A percentile compares a stretch with the other conserved stretches of the same genome.
Evolutionary conservation across 495 filamentous ascomycete species (phyloP).

Genomic region (Margaritispora aquatica): DNA sequence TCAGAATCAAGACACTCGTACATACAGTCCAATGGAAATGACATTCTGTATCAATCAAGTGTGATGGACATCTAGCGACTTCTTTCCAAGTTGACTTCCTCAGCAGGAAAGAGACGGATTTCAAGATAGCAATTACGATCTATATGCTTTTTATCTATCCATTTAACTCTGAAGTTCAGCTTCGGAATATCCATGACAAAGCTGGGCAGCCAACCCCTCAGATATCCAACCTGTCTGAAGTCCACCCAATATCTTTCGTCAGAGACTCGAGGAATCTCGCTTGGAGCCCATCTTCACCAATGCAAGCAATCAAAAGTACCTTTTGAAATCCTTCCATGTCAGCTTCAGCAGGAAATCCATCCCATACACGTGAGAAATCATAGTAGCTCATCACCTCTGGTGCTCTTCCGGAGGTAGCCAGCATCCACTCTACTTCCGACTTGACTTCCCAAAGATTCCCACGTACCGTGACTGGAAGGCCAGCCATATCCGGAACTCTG

Average conservation of each 20-base stretch:
- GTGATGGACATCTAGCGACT: too few relatives aligned
- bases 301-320: neutral
- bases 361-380: neutral
- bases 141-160: too few relatives aligned
- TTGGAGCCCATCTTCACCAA: neutral
- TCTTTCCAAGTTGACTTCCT: too few relatives aligned
- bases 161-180: too few relatives aligned
- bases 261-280: neutral
- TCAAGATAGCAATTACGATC: too few relatives aligned
- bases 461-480: conserved; percentile 5
- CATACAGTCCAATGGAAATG: too few relatives aligned
- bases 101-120: too few relatives aligned
- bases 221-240: too few relatives aligned
- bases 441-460: neutral
- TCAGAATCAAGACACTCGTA: too few relatives aligned
- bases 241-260: neutral
- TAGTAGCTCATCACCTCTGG: neutral
- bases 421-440: neutral
- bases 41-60: too few relatives aligned
- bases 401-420: neutral
- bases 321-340: neutral
- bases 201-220: too few relatives aligned
- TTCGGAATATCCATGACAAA: too few relatives aligned
- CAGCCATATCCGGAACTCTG: conserved; percentile 2
- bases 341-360: neutral